Conservation (phyloP, 2,329 filamentous ascomycete genomes). For the Venturia aucupariae region DNA sequence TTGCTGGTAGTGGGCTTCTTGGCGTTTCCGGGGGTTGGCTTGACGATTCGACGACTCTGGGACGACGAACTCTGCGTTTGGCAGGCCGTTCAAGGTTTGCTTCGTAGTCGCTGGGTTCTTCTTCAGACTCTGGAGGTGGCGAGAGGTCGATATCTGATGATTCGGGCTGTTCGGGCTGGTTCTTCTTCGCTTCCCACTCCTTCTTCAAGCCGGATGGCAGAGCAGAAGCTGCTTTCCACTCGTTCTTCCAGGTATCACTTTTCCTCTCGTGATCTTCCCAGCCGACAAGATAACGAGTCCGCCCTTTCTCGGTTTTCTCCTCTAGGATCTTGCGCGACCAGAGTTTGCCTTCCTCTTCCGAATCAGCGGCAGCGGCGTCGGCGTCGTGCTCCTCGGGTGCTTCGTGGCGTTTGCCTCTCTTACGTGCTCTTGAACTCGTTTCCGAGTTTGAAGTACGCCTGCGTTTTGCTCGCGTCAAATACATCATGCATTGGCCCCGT, state of each 20-base stretch:
- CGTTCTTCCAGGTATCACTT: slow-evolving; percentile 8
- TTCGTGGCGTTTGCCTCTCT: slow-evolving; percentile 1
- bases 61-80: neutral
- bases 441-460: slow-evolving; percentile 8
- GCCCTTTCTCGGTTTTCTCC: neutral
- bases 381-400: slow-evolving; percentile 2
- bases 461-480: slow-evolving; percentile 8
- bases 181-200: slow-evolving; percentile 8
- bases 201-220: slow-evolving; percentile 5
- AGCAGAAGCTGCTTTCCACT: slow-evolving; percentile 6
- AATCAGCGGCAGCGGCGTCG: neutral
- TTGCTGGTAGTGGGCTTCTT: neutral
- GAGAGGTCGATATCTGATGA: slow-evolving; percentile 4
- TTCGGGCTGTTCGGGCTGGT: neutral
- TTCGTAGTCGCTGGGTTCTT: slow-evolving; percentile 6
- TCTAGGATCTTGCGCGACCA: slow-evolving; percentile 7
- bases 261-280: slow-evolving; percentile 7
- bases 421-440: neutral
- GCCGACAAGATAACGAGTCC: slow-evolving; percentile 5
- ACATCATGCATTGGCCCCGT: slow-evolving; percentile 7
- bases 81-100: neutral
- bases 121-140: slow-evolving; percentile 4
- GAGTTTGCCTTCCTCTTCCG: slow-evolving; percentile 7
- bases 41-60: neutral
- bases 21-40: slow-evolving; percentile 1